Percentiles rank a stretch among this genome's conserved stretches.
phyloP scores from a whole-genome alignment of 495 filamentous ascomycete genomes.

The Barbatosphaeria neglecta region DNA sequence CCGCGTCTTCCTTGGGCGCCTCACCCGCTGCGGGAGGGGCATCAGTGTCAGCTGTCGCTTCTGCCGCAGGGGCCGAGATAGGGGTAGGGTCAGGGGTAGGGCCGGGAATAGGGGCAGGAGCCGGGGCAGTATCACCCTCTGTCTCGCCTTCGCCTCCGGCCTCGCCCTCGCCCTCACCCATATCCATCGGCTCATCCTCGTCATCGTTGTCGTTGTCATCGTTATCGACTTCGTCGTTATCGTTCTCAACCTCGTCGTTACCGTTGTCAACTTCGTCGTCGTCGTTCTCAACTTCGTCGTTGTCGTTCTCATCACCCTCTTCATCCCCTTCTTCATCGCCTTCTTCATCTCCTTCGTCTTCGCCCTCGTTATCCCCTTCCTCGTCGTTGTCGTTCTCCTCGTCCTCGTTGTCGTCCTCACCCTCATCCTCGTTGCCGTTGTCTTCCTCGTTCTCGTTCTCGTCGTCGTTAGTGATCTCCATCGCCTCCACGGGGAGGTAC shows the following conservation, averaged over 20 bases:
- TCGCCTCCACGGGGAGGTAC: constrained; percentile 17
- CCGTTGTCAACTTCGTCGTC: constrained; percentile 12
- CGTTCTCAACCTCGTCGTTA: not conserved
- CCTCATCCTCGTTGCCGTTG: too few relatives aligned
- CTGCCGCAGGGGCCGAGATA: too few relatives aligned
- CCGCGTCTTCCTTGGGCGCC: constrained; percentile 2
- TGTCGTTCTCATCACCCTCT: constrained; percentile 12
- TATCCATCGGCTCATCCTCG: too few relatives aligned
- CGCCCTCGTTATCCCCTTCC: not conserved
- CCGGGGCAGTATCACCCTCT: not conserved
- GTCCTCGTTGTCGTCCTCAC: not conserved
- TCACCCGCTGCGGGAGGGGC: constrained; percentile 3
- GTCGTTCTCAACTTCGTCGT: not conserved
- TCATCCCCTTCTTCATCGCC: constrained; percentile 28
- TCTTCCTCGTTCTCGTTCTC: not conserved
- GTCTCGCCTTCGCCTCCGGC: not conserved
- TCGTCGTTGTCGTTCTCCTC: not conserved
- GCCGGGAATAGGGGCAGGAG: too few relatives aligned
- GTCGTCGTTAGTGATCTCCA: constrained; percentile 8
- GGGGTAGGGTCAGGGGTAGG: too few relatives aligned
- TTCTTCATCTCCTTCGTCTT: constrained; percentile 60
- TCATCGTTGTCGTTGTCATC: not conserved
- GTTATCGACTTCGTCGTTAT: not conserved
- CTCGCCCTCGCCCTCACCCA: not conserved
- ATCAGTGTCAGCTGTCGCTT: not conserved